Conservation (phyloP, 768 basidiomycete species). For the Agrocybe pediades region DNA sequence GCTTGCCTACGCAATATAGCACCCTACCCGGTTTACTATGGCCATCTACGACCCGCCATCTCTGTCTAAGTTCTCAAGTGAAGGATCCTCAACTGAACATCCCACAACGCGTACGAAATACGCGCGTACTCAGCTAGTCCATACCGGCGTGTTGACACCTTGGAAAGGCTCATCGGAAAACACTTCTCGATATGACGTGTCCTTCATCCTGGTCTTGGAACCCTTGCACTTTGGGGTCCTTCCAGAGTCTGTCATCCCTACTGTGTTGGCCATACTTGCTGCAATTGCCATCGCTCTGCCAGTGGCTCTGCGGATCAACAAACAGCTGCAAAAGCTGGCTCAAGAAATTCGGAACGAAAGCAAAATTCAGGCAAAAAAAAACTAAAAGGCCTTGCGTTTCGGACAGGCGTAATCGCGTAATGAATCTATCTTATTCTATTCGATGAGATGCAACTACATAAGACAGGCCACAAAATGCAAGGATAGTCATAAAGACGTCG, state of each 20-base stretch:
- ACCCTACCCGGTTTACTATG: constrained; percentile 29
- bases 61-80: constrained; percentile 17
- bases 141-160: constrained; percentile 55
- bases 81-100: constrained; percentile 2
- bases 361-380: background rate
- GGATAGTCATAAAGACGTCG: too few species aligned
- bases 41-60: constrained; percentile 32
- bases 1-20: constrained; percentile 17
- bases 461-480: background rate
- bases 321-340: constrained; percentile 27
- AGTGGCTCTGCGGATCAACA: constrained; percentile 22
- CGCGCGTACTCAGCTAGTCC: constrained; percentile 57
- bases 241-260: constrained; percentile 52
- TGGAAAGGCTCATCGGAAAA: constrained; percentile 15
- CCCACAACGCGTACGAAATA: constrained; percentile 44
- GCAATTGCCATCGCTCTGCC: constrained; percentile 24
- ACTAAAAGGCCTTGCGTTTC: background rate
- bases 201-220: constrained; percentile 58
- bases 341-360: constrained; percentile 14
- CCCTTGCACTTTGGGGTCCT: constrained; percentile 61
- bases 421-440: background rate
- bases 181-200: constrained; percentile 33
- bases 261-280: constrained; percentile 30
- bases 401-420: background rate
- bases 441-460: background rate